Base-by-base conservation (phyloP, 2,329 filamentous ascomycete species). In the Orbilia ellipsospora region DNA sequence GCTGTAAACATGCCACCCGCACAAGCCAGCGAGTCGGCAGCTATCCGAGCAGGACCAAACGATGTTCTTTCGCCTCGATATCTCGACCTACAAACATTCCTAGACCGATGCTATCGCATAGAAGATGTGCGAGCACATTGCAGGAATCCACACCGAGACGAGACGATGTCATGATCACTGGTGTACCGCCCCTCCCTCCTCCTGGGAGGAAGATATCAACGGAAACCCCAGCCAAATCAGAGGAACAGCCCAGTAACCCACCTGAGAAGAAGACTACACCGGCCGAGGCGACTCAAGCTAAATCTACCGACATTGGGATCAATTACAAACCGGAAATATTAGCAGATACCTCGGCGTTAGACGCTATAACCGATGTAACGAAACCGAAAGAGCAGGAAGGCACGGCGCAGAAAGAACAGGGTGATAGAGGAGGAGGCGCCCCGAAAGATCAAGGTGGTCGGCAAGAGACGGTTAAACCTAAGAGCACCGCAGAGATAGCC, bases 1-100 rank as follows among this genome's bases (percentile, higher is more conserved):
- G 72, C 54, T 75, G 72, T 55, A 75, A 64, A 68, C 64, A 75
- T 65, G 64, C 72, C 13, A 52, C 59, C 50, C 66, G 66, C 50
- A 62, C 67, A n/a, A 12, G 36, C 16, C 44, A 56, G 54, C 59
- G 62, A 26, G 57, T 74, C 36, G 28, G 63, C 28, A 75, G 51
- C 40, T 75, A 69, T 63, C 54, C 72, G 23, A 54, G 59, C 36
- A 52, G 69, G 28, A 48, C 57, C 28, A 61, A 68, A 59, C 64
- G 72, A 40, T 75, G 72, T 45, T 75, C 72, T 2, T 75, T 75
- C 44, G 44, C 64, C 18, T 60, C 72, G 45, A 69, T 69, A 69
- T 65, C 72, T 45, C 51, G 59, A 56, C 54, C 31, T 40, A 16
- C 64, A 7, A 28, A 18, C 44, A 13, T 57, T 31, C 20, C 50